Conservation (phyloP, 176 grass and related monocot genomes). For the Puccinellia tenuiflora region DNA sequence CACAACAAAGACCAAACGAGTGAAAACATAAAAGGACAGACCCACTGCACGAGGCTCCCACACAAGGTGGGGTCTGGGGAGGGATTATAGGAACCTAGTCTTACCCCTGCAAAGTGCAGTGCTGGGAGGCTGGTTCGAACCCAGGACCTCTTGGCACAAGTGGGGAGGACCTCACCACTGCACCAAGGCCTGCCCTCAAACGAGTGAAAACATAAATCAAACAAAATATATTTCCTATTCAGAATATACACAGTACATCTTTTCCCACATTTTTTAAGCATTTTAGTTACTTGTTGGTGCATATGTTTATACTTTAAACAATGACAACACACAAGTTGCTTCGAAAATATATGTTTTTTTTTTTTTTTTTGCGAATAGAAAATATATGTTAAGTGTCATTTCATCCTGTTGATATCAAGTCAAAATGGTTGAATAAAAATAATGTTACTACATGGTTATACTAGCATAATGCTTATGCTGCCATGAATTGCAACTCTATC, state of each 20-base stretch:
- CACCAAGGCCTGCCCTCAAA: no score
- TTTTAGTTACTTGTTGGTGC: not conserved
- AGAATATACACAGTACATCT: not conserved
- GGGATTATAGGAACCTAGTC: no score
- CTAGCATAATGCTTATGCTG: not conserved
- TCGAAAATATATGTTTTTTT: not conserved
- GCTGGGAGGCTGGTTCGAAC: no score
- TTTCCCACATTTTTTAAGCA: not conserved
- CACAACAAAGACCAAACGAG: not conserved
- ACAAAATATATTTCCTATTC: not conserved
- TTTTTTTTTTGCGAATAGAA: no score
- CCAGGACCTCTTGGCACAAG: no score
- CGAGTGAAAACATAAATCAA: not conserved
- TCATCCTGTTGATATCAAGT: not conserved
- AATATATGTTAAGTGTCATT: not conserved
- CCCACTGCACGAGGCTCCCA: no score
- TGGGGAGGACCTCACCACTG: no score
- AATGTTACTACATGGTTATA: not conserved
- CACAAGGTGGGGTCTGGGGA: no score
- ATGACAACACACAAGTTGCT: not conserved
- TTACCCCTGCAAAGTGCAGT: no score
- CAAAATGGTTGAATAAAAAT: not conserved
- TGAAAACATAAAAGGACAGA: not conserved
- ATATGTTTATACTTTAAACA: not conserved
- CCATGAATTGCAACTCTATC: not conserved